phyloP scores from a whole-genome alignment of 352 stramenopile species.

The Phytophthora hibernalis region DNA sequence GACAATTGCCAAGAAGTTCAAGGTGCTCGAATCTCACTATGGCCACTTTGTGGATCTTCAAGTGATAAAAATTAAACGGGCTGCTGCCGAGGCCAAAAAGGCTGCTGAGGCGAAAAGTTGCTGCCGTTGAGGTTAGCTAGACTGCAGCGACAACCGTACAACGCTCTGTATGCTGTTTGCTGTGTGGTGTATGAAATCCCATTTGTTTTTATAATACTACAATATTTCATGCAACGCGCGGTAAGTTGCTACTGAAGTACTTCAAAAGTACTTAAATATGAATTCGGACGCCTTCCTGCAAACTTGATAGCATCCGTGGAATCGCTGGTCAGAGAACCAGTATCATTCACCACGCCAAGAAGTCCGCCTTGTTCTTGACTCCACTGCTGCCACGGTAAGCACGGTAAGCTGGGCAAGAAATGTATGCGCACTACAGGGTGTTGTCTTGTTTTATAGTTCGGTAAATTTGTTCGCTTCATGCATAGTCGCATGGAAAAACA shows the following conservation, averaged over 20 bases:
- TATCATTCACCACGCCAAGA: constrained; percentile 73
- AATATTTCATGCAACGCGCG: too few species aligned
- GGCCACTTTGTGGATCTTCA: not conserved
- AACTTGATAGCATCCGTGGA: constrained; percentile 61
- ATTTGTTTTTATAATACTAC: too few species aligned
- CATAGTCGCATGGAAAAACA: constrained; percentile 82
- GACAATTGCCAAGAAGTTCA: not conserved
- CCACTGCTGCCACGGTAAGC: constrained; percentile 45
- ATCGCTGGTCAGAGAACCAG: constrained; percentile 62
- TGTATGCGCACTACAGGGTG: not conserved
- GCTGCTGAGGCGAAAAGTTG: too few species aligned
- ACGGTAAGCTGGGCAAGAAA: not conserved
- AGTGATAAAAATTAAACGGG: not conserved
- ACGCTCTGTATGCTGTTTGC: too few species aligned
- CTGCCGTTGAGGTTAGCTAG: too few species aligned
- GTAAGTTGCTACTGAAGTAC: too few species aligned
- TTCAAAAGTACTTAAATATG: too few species aligned
- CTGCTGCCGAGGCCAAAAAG: not conserved
- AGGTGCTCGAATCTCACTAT: not conserved
- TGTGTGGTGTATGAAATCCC: too few species aligned
- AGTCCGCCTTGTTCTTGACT: constrained; percentile 57
- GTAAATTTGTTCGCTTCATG: constrained; percentile 72
- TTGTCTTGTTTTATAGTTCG: constrained; percentile 52
- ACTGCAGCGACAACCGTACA: too few species aligned
- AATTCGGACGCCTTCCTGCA: too few species aligned